Base-by-base conservation (phyloP, 768 basidiomycete genomes). In the Neoboletus subvelutipes region DNA sequence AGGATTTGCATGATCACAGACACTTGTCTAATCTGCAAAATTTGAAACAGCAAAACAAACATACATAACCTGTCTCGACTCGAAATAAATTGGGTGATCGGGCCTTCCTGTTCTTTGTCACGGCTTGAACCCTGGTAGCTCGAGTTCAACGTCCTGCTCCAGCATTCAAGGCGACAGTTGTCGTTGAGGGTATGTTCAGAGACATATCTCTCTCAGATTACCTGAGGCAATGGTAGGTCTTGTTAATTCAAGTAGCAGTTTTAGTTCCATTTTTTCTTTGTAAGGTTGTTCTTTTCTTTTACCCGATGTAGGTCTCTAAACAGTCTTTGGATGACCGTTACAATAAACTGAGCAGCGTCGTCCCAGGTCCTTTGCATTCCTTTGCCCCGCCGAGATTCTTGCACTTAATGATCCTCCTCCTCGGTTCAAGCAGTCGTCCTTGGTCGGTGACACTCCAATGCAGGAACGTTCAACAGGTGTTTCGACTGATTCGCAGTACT, bases 251-350 rank as follows among this genome's bases (percentile, higher is more conserved):
- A n/a, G n/a, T n/a, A n/a, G n/a, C n/a, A n/a, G n/a, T n/a, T n/a
- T n/a, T n/a, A n/a, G n/a, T n/a, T n/a, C n/a, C n/a, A n/a, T n/a
- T n/a, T n/a, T n/a, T n/a, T n/a, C n/a, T n/a, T n/a, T n/a, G n/a
- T n/a, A n/a, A n/a, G n/a, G n/a, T n/a, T n/a, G n/a, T n/a, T n/a
- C 84, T 97, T 18, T 82, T 96, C 73, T 95, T 96, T 78, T 97
- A 97, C 76, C 94, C 94, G 5, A 83, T 96, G 90, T 92, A 76
- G 61, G 87, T 73, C 39, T 61, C 48, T 28, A 18, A 17, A 20
- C 0, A 8, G 4, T 17, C 5, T 13, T n/a, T 18, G 31, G n/a
- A 4, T 50, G 31, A 31, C n/a, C 4, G 28, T 41, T 13, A 1
- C 36, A 26, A 29, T 34, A 29, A 20, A 26, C 45, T 59, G 41